Base-by-base conservation (phyloP, 257 asterid species). In the Datura wrightii region DNA sequence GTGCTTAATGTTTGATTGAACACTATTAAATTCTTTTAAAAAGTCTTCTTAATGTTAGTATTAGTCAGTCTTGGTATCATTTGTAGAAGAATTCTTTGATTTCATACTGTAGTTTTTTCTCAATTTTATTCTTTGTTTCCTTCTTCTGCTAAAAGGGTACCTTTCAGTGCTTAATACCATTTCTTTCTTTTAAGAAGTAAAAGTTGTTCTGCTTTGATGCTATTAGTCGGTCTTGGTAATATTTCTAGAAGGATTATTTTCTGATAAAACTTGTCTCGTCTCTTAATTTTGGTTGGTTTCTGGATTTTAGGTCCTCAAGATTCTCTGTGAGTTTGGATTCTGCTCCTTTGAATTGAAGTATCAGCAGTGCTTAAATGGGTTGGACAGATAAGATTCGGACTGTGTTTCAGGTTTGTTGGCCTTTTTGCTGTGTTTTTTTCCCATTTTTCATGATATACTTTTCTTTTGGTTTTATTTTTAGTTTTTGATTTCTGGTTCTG, bases 391-490 rank as follows among this genome's bases (percentile, higher is more conserved):
- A 84, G 87, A 65, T 91, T 83, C 70, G 90, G 86, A 88, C 89
- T 82, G 87, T 93, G 84, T 90, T 93, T 86, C 97, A 89, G 98
- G 98, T 94, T 86, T 59, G 93, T 85, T 10, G 24, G 53, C 48
- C n/a, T 13, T 58, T 48, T 42, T n/a, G 5, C 42, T n/a, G 24
- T 1, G 10, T 2, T 10, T 46, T 53, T 80, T 24, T 2, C 41
- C 55, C 63, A 6, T 19, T 41, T 71, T 79, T 16, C n/a, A 48
- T 46, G 18, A 37, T 81, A 52, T 52, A 58, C 55, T 52, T 58
- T 60, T 24, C 31, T 24, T 24, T 24, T 24, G 31, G 31, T 24
- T 24, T 24, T 8, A 15, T 1, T 70, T 16, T 13, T 14, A 4
- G 55, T 34, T 76, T 48, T 46, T 76, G 31, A 76, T 76, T 50